Evolutionary conservation across 306 rosid genomes (phyloP), one percentile per base, ranked within the genome.

Genomic region (Trifolium dubium): DNA sequence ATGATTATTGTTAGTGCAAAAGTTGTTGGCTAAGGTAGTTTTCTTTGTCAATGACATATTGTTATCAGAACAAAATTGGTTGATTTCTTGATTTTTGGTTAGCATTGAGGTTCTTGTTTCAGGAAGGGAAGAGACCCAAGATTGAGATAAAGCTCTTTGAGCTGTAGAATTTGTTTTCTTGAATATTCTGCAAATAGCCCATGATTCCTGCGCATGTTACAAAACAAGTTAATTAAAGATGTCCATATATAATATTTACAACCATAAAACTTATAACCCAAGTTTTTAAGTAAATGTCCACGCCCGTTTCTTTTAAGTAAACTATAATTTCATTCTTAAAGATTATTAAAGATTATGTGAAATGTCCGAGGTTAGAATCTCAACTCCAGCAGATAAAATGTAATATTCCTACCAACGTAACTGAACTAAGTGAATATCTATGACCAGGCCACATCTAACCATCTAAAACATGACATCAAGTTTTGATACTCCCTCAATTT

Each of bases 131-230:
- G 92, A 85, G 34, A 82, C 85, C 97, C 93, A 91, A 47, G 94
- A 91, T 50, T 91, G 95, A 50, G 93, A 89, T 32, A 85, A 73
- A 39, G 85, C 87, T 82, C 98, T 87, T 78, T 89, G 98, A 50
- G 92, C 85, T 47, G 89, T 81, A 5, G 98, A 79, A 73, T 78
- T 93, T 4, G 90, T 86, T 77, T 93, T 93, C 90, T 93, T 91
- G 86, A 93, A 91, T 69, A 93, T 93, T 81, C 97, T 91, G 72
- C 98, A 93, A n/a, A 93, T 90, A 50, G 97, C 98, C 98, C 97
- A 93, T 8, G 96, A 91, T 51, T 89, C 98, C 98, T 93, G 89
- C 81, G 89, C 81, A 85, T 55, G 10, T 61, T 35, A 56, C 8
- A 67, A 44, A 9, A 31, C 40, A 28, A 50, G 67, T 47, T 79